Percentiles rank a stretch among this genome's conserved stretches.
phyloP scores from a whole-genome alignment of 148 eudicot species.

The Pouteria glomerata region DNA sequence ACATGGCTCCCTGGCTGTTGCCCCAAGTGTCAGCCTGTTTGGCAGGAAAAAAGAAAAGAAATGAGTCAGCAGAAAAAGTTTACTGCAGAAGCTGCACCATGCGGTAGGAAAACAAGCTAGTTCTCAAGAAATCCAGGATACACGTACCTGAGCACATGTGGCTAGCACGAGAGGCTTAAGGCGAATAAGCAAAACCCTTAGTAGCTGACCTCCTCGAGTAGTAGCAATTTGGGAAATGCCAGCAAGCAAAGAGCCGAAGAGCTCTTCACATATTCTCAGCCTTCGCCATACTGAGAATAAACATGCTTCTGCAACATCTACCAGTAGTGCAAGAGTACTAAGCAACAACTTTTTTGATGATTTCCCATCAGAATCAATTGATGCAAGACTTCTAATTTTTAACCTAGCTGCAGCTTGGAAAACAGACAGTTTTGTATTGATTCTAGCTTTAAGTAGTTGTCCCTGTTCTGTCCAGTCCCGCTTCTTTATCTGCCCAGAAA shows the following conservation, averaged over 20 bases:
- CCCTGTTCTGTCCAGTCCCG: constrained; percentile 91
- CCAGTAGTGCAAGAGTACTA: constrained; percentile 64
- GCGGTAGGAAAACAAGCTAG: constrained; percentile 3
- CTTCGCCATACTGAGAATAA: constrained; percentile 83
- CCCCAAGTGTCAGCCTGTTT: constrained; percentile 88
- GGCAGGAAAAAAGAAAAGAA: constrained; percentile 14
- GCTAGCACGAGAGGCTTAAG: constrained; percentile 83
- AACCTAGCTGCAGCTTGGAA: constrained; percentile 66
- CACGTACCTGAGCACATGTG: constrained; percentile 81
- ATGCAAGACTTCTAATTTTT: constrained; percentile 53
- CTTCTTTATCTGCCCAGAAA: constrained; percentile 75
- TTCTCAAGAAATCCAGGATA: background rate
- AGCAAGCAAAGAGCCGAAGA: constrained; percentile 74
- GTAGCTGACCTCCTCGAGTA: constrained; percentile 82
- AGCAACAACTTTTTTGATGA: constrained; percentile 66
- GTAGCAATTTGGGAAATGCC: constrained; percentile 78
- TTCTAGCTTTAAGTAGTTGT: constrained; percentile 60
- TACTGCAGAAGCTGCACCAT: constrained; percentile 2
- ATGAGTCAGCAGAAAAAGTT: constrained; percentile 15
- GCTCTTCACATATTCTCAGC: constrained; percentile 86
- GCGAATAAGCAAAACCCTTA: constrained; percentile 84
- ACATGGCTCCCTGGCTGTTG: constrained; percentile 85
- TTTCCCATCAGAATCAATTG: constrained; percentile 70
- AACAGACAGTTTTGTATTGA: constrained; percentile 69
- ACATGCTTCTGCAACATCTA: constrained; percentile 93